Base-by-base conservation (phyloP, 169 alveolate genomes). In the Eimeria brunetti region DNA sequence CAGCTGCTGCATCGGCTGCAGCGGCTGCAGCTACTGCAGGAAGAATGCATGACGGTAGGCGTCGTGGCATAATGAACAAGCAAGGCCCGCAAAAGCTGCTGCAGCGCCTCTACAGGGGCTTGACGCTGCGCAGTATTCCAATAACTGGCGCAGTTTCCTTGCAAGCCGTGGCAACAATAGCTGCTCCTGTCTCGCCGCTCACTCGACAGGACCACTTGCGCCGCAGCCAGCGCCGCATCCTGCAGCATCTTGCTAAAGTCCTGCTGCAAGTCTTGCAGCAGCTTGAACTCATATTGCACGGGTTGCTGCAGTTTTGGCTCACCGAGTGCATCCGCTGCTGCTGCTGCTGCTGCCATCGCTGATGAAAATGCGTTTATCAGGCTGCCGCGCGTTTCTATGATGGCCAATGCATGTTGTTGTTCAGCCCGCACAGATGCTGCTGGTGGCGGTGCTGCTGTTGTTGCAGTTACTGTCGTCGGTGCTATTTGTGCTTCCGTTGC, bases 91-190 rank as follows among this genome's bases (percentile, higher is more conserved):
- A 86, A 62, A 1, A 86, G 51, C 92, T 86, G 92, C 73, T 62
- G 64, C 62, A 86, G 92, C 83, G 41, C 92, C 44, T 33, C 92
- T 12, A 86, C 92, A 36, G 92, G 92, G 81, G 60, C 78, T 51
- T 86, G 92, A 38, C 24, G 64, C 44, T 86, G 92, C 78, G 81
- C 92, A 24, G 64, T 33, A 86, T 11, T 86, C 92, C 92, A 86
- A 44, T 36, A 60, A 30, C 58, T 53, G 58, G 22, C 36, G 51
- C 73, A 30, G 67, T 16, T 46, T 49, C n/a, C 46, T n/a, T 46
- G 41, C 88, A 78, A 78, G 88, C 41, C n/a, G 9, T 24, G 78
- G 89, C 73, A 49, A 44, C 91, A 84, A 9, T n/a, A 18, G 6
- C 30, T 58, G 30, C 44, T 30, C n/a, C 62, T 60, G 44, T 49